Conservation (phyloP, 176 grass and related monocot species). For the Themeda triandra region DNA sequence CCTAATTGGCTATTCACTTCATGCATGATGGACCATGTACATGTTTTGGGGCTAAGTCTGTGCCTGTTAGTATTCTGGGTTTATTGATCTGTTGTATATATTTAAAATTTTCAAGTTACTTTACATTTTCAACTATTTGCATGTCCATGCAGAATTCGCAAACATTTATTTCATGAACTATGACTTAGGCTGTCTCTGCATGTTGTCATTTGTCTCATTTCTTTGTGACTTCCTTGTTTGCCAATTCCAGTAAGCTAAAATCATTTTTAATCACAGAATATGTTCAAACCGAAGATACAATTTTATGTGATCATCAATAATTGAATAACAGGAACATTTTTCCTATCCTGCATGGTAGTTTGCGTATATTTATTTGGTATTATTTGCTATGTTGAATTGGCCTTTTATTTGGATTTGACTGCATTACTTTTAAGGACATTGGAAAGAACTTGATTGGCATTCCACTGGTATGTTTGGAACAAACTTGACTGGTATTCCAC, state of each 20-base stretch:
- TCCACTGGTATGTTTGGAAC: background rate
- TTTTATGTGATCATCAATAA: background rate
- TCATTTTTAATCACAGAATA: background rate
- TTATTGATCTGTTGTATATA: background rate
- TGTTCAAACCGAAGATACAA: background rate
- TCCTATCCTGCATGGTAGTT: slow-evolving; percentile 13
- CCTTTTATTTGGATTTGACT: slow-evolving; percentile 22
- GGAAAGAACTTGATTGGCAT: background rate
- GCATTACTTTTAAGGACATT: background rate
- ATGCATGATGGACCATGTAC: background rate
- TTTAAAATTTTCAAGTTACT: background rate
- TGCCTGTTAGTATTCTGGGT: background rate
- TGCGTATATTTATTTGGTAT: background rate
- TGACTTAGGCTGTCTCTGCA: background rate
- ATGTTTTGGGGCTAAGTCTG: background rate
- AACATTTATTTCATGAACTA: background rate
- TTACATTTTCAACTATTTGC: background rate
- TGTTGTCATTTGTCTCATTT: background rate
- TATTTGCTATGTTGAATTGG: background rate
- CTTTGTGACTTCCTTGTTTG: slow-evolving; percentile 11
- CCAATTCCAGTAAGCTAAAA: background rate
- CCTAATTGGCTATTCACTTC: background rate
- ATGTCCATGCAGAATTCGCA: background rate
- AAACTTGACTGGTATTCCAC: background rate
- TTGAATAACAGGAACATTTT: slow-evolving; percentile 21